These are phyloP conservation scores for Gracilaria domingensis DNA, from an alignment of 23 red algal genomes.

Conservation along the genomic window DNA sequence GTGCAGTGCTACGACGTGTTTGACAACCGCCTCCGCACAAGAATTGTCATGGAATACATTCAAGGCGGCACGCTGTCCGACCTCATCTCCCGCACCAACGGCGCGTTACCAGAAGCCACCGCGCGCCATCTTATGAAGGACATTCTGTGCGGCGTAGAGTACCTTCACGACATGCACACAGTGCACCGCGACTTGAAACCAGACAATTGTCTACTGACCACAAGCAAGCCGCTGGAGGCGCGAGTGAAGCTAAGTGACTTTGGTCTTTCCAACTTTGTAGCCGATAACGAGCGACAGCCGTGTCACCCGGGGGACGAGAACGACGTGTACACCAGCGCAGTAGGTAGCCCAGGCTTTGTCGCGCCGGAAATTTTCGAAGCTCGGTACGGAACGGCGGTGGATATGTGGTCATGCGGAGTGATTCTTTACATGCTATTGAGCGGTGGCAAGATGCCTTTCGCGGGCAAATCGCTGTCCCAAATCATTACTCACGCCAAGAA, in stretches of 20 bases:
- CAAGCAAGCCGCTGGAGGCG: conserved; percentile 28
- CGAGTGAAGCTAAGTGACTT: conserved; percentile 88
- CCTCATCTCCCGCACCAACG: conserved; percentile 58
- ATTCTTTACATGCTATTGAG: conserved; percentile 88
- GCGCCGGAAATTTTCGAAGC: conserved; percentile 80
- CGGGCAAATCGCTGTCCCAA: conserved; percentile 69
- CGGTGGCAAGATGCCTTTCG: conserved; percentile 82
- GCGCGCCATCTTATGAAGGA: conserved; percentile 58
- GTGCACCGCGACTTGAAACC: conserved; percentile 92
- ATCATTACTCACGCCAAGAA: conserved; percentile 65
- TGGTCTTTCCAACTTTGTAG: conserved; percentile 69
- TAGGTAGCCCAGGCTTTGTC: conserved; percentile 76
- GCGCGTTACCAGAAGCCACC: conserved; percentile 34
- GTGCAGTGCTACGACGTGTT: conserved; percentile 80
- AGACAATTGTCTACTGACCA: conserved; percentile 78
- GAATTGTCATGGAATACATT: conserved; percentile 82
- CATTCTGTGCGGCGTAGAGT: conserved; percentile 80
- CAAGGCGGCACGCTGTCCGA: conserved; percentile 58
- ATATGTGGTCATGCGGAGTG: conserved; percentile 92
- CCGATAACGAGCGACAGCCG: conserved; percentile 18
- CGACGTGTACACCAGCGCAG: conserved; percentile 58
- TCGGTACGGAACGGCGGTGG: conserved; percentile 76
- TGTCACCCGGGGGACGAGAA: conserved; percentile 35
- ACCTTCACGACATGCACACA: conserved; percentile 79
- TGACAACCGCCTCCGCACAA: conserved; percentile 51